A percentile compares a stretch with the other conserved stretches of the same genome.
Evolutionary conservation across 2,329 filamentous ascomycete species (phyloP).

Genomic region (Coccinonectria pachysandricola): DNA sequence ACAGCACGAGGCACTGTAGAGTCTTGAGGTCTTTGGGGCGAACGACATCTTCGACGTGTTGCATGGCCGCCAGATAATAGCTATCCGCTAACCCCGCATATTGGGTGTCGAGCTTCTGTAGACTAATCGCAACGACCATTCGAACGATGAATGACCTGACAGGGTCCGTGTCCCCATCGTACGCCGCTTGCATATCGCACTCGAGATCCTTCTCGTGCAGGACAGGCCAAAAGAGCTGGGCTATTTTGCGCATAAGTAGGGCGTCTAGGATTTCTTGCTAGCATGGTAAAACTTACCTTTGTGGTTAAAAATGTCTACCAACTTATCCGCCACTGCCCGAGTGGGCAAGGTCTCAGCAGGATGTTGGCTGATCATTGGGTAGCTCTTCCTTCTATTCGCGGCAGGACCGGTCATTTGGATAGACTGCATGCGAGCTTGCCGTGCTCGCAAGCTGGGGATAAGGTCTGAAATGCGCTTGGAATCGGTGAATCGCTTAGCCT

Average conservation of each 20-base stretch:
- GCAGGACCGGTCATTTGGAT: slow-evolving; percentile 38
- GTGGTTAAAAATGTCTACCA: slow-evolving; percentile 77
- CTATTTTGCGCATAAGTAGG: too few species aligned
- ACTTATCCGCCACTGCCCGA: slow-evolving; percentile 60
- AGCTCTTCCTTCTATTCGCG: slow-evolving; percentile 68
- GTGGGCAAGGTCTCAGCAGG: slow-evolving; percentile 69
- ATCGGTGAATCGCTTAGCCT: slow-evolving; percentile 88
- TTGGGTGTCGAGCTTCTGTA: slow-evolving; percentile 81
- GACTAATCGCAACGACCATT: slow-evolving; percentile 88
- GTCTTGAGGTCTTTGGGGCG: slow-evolving; percentile 84
- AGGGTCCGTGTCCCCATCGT: slow-evolving; percentile 62
- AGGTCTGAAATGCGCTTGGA: slow-evolving; percentile 87
- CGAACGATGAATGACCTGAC: slow-evolving; percentile 82
- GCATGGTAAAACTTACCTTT: too few species aligned
- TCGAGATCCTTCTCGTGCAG: slow-evolving; percentile 76
- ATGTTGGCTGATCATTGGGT: slow-evolving; percentile 79
- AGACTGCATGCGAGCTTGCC: slow-evolving; percentile 46
- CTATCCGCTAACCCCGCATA: slow-evolving; percentile 93
- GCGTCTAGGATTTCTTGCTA: too few species aligned
- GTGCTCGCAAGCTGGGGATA: slow-evolving; percentile 62
- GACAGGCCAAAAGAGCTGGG: slow-evolving; percentile 78
- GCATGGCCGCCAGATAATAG: slow-evolving; percentile 85
- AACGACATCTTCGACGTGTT: slow-evolving; percentile 71
- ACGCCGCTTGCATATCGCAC: slow-evolving; percentile 70
- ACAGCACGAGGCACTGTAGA: slow-evolving; percentile 76